phyloP scores from a whole-genome alignment of 371 early-diverging fungal genomes.

The Rhizomucor pusillus region DNA sequence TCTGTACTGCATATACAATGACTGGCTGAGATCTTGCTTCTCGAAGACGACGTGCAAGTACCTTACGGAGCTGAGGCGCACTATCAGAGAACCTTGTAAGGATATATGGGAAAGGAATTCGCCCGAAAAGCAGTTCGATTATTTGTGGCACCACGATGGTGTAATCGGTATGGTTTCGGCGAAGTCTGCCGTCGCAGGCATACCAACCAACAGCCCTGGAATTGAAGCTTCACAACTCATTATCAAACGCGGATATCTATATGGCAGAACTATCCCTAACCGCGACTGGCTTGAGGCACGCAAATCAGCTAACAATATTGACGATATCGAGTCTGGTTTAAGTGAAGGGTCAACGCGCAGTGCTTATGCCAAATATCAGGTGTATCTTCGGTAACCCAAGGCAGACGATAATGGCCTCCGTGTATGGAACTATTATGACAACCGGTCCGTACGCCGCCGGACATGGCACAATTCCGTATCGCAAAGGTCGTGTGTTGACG shows the following conservation, averaged over 20 bases:
- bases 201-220: background rate
- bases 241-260: constrained; percentile 6
- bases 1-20: background rate
- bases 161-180: constrained; percentile 1
- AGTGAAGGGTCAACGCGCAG: background rate
- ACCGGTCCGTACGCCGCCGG: no score
- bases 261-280: constrained; percentile 7
- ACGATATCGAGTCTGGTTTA: background rate
- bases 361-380: background rate
- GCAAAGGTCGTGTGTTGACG: background rate
- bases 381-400: background rate
- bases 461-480: background rate
- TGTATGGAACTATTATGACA: background rate
- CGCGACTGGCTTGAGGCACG: constrained; percentile 6
- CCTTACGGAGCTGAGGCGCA: background rate
- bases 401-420: background rate
- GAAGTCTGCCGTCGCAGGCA: background rate
- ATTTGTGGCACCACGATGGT: constrained; percentile 1
- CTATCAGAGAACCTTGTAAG: background rate
- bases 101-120: background rate
- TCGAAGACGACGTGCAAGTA: background rate
- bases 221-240: background rate
- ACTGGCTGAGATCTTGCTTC: background rate
- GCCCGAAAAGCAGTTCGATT: background rate
- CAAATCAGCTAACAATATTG: background rate